Base-by-base conservation (phyloP, 2,329 filamentous ascomycete genomes). In the Lachnellula arida region DNA sequence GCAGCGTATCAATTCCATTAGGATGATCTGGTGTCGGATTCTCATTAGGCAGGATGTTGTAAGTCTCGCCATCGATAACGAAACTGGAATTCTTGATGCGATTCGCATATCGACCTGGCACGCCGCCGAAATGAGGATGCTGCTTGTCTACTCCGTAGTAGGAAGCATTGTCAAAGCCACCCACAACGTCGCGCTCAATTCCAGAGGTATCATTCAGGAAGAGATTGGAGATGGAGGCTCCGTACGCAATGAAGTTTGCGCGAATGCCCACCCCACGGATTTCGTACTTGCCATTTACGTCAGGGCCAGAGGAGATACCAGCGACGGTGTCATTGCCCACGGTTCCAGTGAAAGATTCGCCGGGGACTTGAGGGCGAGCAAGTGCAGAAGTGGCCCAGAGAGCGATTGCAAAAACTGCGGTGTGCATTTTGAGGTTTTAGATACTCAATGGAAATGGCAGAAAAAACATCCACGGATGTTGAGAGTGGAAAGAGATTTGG, bases 101-200 rank as follows among this genome's bases (percentile, higher is more conserved):
- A 71, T 92, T 92, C 56, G 88, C 88, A 69, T 92, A 92, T 54
- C 88, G 84, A 47, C 87, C 88, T 0, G 87, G 87, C 0, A 92
- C 83, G 64, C 84, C 76, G 56, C 87, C 88, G 62, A 88, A 85
- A 75, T 91, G 87, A 50, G 81, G 84, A 70, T 91, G 88, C 58
- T 80, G 75, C 57, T 72, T 72, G 71, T 89, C 86, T 49, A 82
- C 70, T 57, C 71, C 73, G 73, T 91, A 92, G 73, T 87, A 84
- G 51, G 75, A 82, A 46, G 88, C 87, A 67, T 91, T 91, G 74
- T 92, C 88, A 65, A 85, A 91, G 48, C 88, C 88, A 47, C 81
- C 79, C 1, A 92, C 83, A 49, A 92, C 75, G 67, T 92, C 88
- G 57, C 87, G 81, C 67, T 82, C 77, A 44, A 87, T 74, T 46